phyloP scores from a whole-genome alignment of 1,284 basidiomycete species.

The Phenoliferia sp. region DNA sequence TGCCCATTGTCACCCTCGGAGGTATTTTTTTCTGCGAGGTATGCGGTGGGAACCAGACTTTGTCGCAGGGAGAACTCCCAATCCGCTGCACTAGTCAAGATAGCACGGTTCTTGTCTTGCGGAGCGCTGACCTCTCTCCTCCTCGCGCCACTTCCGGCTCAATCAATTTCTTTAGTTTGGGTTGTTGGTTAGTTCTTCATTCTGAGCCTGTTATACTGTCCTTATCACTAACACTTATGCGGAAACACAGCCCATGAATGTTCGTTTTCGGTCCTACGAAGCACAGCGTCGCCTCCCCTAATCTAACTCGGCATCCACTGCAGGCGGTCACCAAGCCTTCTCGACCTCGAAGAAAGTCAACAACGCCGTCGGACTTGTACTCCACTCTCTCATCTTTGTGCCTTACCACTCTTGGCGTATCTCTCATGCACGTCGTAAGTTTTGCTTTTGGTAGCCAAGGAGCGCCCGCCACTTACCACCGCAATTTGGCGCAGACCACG shows the following conservation, averaged over 20 bases:
- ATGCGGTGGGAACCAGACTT: no score
- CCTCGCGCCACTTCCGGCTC: no score
- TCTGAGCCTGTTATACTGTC: not conserved
- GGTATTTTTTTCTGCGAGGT: no score
- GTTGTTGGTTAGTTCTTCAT: slow-evolving; percentile 54
- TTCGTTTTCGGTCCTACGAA: slow-evolving; percentile 24
- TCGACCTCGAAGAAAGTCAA: slow-evolving; percentile 88
- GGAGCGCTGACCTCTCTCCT: not conserved
- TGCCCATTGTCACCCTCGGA: no score
- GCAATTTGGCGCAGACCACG: no score
- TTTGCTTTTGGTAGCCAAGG: no score
- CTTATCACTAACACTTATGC: not conserved
- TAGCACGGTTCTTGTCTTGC: no score
- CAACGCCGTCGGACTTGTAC: slow-evolving; percentile 86
- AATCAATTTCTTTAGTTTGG: slow-evolving; percentile 54
- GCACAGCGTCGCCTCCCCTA: no score
- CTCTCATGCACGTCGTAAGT: slow-evolving; percentile 71
- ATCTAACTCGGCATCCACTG: not conserved
- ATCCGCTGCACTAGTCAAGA: no score
- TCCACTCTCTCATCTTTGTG: slow-evolving; percentile 87
- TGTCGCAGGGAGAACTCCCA: no score
- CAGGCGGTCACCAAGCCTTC: slow-evolving; percentile 83
- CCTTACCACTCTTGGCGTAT: slow-evolving; percentile 98
- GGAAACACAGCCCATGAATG: not conserved
- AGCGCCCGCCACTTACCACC: no score